Evolutionary conservation across 495 filamentous ascomycete species (phyloP).

Genomic region (Talaromyces proteolyticus): DNA sequence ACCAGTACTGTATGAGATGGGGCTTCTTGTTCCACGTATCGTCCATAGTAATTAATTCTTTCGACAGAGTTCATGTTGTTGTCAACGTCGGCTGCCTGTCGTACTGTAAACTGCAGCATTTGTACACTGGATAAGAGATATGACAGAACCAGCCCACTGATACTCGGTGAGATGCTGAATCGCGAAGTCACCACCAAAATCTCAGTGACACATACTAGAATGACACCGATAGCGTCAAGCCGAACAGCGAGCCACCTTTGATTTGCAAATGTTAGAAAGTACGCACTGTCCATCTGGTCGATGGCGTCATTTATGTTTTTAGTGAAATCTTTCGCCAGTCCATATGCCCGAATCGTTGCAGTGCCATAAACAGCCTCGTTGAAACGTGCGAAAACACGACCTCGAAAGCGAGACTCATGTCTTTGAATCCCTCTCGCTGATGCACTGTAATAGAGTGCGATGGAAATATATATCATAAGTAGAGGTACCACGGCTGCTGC

Average conservation of each 20-base stretch:
- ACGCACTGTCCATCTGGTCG: constrained; percentile 45
- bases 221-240: constrained; percentile 40
- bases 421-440: constrained; percentile 62
- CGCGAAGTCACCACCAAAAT: constrained; percentile 15
- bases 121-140: constrained; percentile 16
- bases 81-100: constrained; percentile 58
- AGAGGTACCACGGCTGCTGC: constrained; percentile 9
- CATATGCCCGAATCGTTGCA: constrained; percentile 60
- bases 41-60: constrained; percentile 56
- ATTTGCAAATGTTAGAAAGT: constrained; percentile 58
- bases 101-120: constrained; percentile 53
- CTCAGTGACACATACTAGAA: constrained; percentile 41
- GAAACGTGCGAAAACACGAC: constrained; percentile 63
- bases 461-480: constrained; percentile 33
- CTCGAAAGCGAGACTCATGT: constrained; percentile 57
- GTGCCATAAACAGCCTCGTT: constrained; percentile 56
- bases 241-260: constrained; percentile 62
- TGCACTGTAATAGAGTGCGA: constrained; percentile 52
- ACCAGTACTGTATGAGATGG: constrained; percentile 5
- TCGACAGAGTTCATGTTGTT: constrained; percentile 68
- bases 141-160: constrained; percentile 34
- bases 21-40: constrained; percentile 6
- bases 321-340: constrained; percentile 49
- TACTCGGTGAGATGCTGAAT: constrained; percentile 21
- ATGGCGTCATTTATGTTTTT: constrained; percentile 51